These are phyloP conservation scores for Aspergillus sp. DNA, from an alignment of 2,329 filamentous ascomycete genomes.

Conservation along the genomic window DNA sequence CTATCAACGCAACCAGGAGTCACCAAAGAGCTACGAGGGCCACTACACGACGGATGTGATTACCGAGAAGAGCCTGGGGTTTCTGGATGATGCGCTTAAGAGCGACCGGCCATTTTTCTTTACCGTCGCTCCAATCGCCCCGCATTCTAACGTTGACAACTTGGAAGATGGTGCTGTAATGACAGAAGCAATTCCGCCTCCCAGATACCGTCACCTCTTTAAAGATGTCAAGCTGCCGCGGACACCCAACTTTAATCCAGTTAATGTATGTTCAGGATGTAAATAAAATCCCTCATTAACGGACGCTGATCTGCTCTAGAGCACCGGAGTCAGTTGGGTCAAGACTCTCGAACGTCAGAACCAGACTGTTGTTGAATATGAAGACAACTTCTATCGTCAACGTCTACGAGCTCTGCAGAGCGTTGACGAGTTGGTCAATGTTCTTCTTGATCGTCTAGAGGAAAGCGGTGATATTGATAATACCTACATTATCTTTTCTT, in stretches of 20 bases:
- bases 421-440: slow-evolving; percentile 54
- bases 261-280: slow-evolving; percentile 40
- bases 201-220: slow-evolving; percentile 64
- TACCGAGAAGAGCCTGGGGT: slow-evolving; percentile 54
- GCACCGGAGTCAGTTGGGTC: slow-evolving; percentile 47
- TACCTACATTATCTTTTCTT: slow-evolving; percentile 60
- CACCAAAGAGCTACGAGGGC: slow-evolving; percentile 54
- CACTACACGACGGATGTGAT: slow-evolving; percentile 60
- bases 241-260: slow-evolving; percentile 34
- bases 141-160: slow-evolving; percentile 54
- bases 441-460: slow-evolving; percentile 43
- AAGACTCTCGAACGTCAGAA: slow-evolving; percentile 44
- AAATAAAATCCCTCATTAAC: slow-evolving; percentile 19
- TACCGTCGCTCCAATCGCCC: slow-evolving; percentile 64
- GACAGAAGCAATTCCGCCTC: slow-evolving; percentile 56
- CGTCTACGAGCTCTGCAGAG: slow-evolving; percentile 52
- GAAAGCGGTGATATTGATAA: slow-evolving; percentile 44
- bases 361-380: slow-evolving; percentile 48
- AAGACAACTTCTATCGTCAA: slow-evolving; percentile 52
- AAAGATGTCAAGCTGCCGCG: slow-evolving; percentile 58
- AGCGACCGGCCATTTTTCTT: slow-evolving; percentile 66
- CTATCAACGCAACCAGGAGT: slow-evolving; percentile 58
- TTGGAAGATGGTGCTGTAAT: not conserved
- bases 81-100: slow-evolving; percentile 61
- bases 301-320: slow-evolving; percentile 1